Conservation (phyloP, 352 stramenopile genomes). For the Phytophthora sp. region DNA sequence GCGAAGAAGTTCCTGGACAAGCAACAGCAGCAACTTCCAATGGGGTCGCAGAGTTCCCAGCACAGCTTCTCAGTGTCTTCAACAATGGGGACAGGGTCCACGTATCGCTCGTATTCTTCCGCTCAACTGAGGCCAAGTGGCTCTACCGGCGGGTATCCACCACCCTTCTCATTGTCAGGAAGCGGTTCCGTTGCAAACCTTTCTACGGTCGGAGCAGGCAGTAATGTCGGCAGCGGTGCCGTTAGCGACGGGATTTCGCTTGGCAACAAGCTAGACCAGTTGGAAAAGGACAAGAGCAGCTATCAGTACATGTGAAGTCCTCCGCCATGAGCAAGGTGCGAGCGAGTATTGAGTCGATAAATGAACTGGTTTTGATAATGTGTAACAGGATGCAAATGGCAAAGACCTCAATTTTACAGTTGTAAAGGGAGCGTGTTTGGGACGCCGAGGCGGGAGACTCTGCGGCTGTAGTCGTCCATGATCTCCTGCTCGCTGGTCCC, state of each 20-base stretch:
- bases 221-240: constrained; percentile 19
- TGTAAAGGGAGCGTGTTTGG: constrained; percentile 23
- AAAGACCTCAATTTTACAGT: constrained; percentile 14
- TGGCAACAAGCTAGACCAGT: constrained; percentile 74
- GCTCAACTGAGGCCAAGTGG: constrained; percentile 38
- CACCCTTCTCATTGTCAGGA: constrained; percentile 44
- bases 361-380: constrained; percentile 22
- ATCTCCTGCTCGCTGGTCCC: constrained; percentile 70
- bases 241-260: constrained; percentile 46
- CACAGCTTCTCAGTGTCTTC: constrained; percentile 45
- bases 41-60: constrained; percentile 29
- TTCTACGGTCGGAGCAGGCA: constrained; percentile 13
- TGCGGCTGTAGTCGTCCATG: constrained; percentile 61
- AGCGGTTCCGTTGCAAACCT: constrained; percentile 39
- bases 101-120: constrained; percentile 38
- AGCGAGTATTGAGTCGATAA: constrained; percentile 18
- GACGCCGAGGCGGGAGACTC: constrained; percentile 53
- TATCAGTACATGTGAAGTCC: constrained; percentile 49
- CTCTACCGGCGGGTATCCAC: constrained; percentile 29
- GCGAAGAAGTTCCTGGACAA: constrained; percentile 38
- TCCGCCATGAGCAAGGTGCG: constrained; percentile 12
- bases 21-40: constrained; percentile 24
- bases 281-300: constrained; percentile 71
- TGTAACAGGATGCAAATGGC: constrained; percentile 17
- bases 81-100: constrained; percentile 33